These are phyloP conservation scores for Euphrasia arctica DNA, from an alignment of 305 asterid genomes.

Conservation along the genomic window DNA sequence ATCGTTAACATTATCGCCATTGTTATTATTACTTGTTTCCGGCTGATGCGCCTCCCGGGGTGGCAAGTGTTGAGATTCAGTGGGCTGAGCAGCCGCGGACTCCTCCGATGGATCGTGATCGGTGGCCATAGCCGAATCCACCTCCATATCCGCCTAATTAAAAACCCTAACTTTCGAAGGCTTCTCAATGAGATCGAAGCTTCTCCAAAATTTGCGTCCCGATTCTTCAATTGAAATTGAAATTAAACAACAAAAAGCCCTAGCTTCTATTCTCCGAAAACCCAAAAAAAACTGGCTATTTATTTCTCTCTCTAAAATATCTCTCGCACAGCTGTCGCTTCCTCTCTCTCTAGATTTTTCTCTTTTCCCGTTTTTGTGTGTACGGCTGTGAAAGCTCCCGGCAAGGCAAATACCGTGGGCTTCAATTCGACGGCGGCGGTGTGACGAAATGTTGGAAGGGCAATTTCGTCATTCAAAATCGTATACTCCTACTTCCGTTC, in stretches of 20 bases:
- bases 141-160: slow-evolving; percentile 56
- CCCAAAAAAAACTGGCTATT: slow-evolving; percentile 24
- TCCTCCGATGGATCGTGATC: slow-evolving; percentile 72
- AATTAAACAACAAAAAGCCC: slow-evolving; percentile 29
- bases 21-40: slow-evolving; percentile 22
- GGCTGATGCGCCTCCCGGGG: slow-evolving; percentile 26
- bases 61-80: slow-evolving; percentile 40
- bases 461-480: slow-evolving; percentile 8
- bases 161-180: slow-evolving; percentile 47
- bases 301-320: no score
- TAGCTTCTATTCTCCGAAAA: slow-evolving; percentile 37
- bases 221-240: slow-evolving; percentile 21
- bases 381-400: slow-evolving; percentile 22
- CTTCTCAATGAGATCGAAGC: slow-evolving; percentile 47
- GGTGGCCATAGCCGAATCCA: slow-evolving; percentile 76
- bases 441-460: slow-evolving; percentile 22
- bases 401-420: slow-evolving; percentile 20
- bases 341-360: slow-evolving; percentile 30
- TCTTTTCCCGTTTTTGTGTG: neutral
- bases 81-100: slow-evolving; percentile 32
- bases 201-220: slow-evolving; percentile 47
- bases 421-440: slow-evolving; percentile 26
- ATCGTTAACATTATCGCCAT: slow-evolving; percentile 21
- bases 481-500: neutral
- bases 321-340: no score